Base-by-base conservation (phyloP, 2,329 filamentous ascomycete species). In the Cercospora beticola region DNA sequence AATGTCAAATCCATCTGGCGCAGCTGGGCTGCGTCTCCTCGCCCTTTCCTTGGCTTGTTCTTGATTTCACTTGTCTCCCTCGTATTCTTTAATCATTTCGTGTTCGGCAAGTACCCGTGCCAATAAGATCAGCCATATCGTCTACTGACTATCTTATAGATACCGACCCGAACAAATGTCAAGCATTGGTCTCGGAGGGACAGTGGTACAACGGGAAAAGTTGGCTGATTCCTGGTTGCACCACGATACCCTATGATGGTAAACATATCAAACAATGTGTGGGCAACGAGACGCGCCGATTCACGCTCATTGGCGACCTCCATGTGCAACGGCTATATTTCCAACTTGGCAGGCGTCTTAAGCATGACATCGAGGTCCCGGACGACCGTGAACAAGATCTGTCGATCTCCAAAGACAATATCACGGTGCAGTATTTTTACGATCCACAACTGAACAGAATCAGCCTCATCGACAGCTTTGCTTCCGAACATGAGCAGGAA, bases 251-350 rank as follows among this genome's bases (percentile, higher is more conserved):
- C 64, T 89, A 89, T 77, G 81, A 82, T 8, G 74, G 77, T 5
- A 75, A 82, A n/a, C 85, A 87, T 43, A 82, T 89, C 49, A 77
- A 80, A 18, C 77, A 79, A 57, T 91, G 89, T 74, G 81, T 89
- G 23, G 78, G 62, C 26, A 18, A 36, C 5, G 26, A 78, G 2
- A 79, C 81, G 14, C 83, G 83, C 7, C 83, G 82, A 61, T 73
- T 90, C n/a, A 81, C 88, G 16, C 87, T 90, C 71, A 82, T 85
- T 28, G 88, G 89, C 43, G 88, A 90, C 75, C 86, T 86, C 1
- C 86, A 84, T 0, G 83, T 85, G 7, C 84, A 88, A 12, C 85
- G 89, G 72, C 77, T 89, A 5, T 90, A 87, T 76, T 89, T 86
- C 84, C 86, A 86, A 61, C 81, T 83, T 3, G 83, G 83, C 18